These are phyloP conservation scores for Aulographum hederae DNA, from an alignment of 2,329 filamentous ascomycete genomes.

Conservation along the genomic window DNA sequence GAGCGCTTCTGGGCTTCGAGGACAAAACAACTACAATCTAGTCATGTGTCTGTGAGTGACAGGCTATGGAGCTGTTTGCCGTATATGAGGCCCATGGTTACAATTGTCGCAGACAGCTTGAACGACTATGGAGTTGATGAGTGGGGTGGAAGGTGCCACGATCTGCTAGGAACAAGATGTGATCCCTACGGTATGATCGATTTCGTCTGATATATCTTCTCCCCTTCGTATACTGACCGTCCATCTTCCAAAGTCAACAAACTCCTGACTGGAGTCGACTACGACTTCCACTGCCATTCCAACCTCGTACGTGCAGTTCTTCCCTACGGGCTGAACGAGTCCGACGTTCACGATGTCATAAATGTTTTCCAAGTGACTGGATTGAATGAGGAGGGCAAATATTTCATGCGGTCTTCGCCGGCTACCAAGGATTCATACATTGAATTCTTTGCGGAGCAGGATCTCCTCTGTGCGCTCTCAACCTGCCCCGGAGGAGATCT, in stretches of 20 bases:
- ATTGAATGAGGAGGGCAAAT: slow-evolving; percentile 50
- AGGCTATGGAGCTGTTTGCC: slow-evolving; percentile 63
- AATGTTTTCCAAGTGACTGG: slow-evolving; percentile 80
- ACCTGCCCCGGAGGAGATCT: slow-evolving; percentile 71
- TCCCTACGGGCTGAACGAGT: slow-evolving; percentile 49
- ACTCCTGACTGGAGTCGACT: slow-evolving; percentile 50
- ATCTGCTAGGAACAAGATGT: slow-evolving; percentile 65
- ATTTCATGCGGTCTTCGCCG: slow-evolving; percentile 43
- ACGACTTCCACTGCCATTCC: slow-evolving; percentile 71
- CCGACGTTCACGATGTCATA: slow-evolving; percentile 67
- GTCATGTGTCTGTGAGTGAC: slow-evolving; percentile 54
- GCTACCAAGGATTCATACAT: slow-evolving; percentile 28
- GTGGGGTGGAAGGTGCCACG: slow-evolving; percentile 49
- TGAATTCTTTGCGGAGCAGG: slow-evolving; percentile 66
- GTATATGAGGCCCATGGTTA: slow-evolving; percentile 56
- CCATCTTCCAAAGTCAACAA: slow-evolving; percentile 36
- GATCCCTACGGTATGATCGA: slow-evolving; percentile 47
- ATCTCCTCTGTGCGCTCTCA: slow-evolving; percentile 45
- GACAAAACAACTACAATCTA: slow-evolving; percentile 60
- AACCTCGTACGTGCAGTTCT: slow-evolving; percentile 59
- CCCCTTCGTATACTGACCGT: background rate
- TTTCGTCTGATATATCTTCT: background rate
- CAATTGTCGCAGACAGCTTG: slow-evolving; percentile 49
- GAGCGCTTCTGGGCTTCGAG: slow-evolving; percentile 70
- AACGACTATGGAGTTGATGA: slow-evolving; percentile 35